Evolutionary conservation across 345 rosid genomes (phyloP), one percentile per base, ranked within the genome.

Genomic region (Aurinia saxatilis): DNA sequence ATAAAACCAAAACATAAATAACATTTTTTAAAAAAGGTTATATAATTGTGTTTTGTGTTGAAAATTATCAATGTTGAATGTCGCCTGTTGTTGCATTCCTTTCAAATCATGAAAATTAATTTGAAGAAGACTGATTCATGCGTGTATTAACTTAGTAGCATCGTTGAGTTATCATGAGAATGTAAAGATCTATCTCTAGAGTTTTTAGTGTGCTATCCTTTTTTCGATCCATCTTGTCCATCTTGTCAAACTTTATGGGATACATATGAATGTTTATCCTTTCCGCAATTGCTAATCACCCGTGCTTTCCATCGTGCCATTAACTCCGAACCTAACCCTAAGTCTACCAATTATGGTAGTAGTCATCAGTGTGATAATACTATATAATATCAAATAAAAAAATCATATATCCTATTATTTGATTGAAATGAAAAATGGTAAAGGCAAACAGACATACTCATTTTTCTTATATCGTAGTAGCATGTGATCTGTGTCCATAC

Each of bases 241-340:
- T 59, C 60, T 59, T 67, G 21, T 67, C 72, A 67, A 67, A 50
- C 52, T 50, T 67, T 67, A 9, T 40, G 30, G 25, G 45, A 39
- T 49, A 5, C 37, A 40, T 33, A 31, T 58, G 72, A 67, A 58
- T 14, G 58, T 39, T 40, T 39, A 58, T 58, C 15, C 40, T 67
- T 50, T 21, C 34, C 10, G 8, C 10, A 50, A 41, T 50, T 50
- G 47, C 45, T 50, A 67, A 59, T 25, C 48, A 44, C 34, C 34
- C 54, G 8, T 58, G 60, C 66, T 58, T 58, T 67, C 40, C 19
- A 50, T 50, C 52, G 60, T 67, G 53, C 49, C 55, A 51, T 12
- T 60, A 13, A 51, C 49, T 51, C 37, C 23, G 36, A 51, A 16
- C 61, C 73, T 41, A 60, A 33, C 40, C 59, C 55, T 35, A 60